Percentiles rank a stretch among this genome's conserved stretches.
Conservation (phyloP, 2,329 filamentous ascomycete species). For the Pseudocercospora crystallina region DNA sequence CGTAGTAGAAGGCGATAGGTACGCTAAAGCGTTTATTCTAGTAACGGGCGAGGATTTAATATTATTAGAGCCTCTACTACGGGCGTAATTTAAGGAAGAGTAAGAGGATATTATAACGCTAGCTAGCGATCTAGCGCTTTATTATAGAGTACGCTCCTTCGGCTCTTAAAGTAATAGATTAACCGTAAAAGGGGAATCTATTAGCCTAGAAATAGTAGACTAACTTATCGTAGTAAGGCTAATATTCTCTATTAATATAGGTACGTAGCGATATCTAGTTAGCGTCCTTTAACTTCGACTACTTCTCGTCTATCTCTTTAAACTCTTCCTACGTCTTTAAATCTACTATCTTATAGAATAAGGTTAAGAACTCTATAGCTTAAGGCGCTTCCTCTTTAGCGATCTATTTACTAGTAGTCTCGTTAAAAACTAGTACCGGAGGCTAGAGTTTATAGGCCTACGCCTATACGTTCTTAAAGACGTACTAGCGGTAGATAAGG, state of each 20-base stretch:
- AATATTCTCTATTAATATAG: background rate
- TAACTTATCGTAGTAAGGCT: background rate
- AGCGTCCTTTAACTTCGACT: background rate
- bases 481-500: background rate
- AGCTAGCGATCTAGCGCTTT: background rate
- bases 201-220: background rate
- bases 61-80: background rate
- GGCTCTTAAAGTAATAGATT: background rate
- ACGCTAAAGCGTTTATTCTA: no score
- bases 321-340: background rate
- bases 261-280: background rate
- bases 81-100: background rate
- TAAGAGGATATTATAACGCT: no score
- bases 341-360: background rate
- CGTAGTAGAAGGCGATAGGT: background rate
- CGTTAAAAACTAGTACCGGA: background rate
- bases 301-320: background rate
- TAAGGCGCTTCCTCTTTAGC: background rate
- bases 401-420: background rate
- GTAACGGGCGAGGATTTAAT: no score
- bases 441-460: background rate
- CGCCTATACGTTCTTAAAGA: background rate
- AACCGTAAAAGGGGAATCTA: background rate
- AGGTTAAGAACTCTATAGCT: no score
- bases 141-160: background rate